Percentiles rank a stretch among this genome's conserved stretches.
Conservation (phyloP, 768 basidiomycete genomes). For the Mycena pura region DNA sequence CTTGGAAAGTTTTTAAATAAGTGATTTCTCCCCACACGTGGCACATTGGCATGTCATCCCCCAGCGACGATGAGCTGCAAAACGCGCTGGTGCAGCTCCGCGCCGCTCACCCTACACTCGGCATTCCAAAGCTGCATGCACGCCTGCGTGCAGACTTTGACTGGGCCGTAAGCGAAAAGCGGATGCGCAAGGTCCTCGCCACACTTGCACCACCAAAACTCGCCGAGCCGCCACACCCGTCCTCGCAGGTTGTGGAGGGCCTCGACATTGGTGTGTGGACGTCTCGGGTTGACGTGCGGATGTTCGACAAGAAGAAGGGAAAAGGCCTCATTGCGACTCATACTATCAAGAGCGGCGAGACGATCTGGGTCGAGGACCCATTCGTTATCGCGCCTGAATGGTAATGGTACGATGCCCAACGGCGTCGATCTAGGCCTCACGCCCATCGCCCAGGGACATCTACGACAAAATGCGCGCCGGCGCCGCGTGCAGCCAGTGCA, state of each 20-base stretch:
- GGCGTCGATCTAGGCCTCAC: slow-evolving; percentile 24
- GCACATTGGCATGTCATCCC: slow-evolving; percentile 41
- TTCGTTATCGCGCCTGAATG: slow-evolving; percentile 84
- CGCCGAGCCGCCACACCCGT: slow-evolving; percentile 21
- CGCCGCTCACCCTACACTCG: slow-evolving; percentile 63
- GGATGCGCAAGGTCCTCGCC: slow-evolving; percentile 72
- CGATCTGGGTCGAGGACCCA: slow-evolving; percentile 87
- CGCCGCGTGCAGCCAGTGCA: slow-evolving; percentile 75
- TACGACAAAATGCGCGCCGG: slow-evolving; percentile 69
- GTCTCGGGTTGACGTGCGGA: slow-evolving; percentile 65
- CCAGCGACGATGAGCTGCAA: slow-evolving; percentile 69
- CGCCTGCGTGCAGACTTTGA: slow-evolving; percentile 62
- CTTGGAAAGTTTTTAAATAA: no score
- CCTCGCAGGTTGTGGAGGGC: slow-evolving; percentile 54
- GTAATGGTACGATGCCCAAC: no score
- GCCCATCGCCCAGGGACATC: slow-evolving; percentile 84
- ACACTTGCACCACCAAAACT: slow-evolving; percentile 25
- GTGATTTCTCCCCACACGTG: no score
- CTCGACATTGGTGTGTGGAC: slow-evolving; percentile 72
- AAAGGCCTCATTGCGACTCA: slow-evolving; percentile 83
- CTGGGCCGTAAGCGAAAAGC: slow-evolving; percentile 87
- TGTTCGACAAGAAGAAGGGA: slow-evolving; percentile 75
- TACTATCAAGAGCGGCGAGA: slow-evolving; percentile 71
- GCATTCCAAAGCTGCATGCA: slow-evolving; percentile 74
- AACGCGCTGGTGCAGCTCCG: slow-evolving; percentile 61